Base-by-base conservation (phyloP, 225 moss, liverwort and hornwort species). In the Pseudoscleropodium purum region DNA sequence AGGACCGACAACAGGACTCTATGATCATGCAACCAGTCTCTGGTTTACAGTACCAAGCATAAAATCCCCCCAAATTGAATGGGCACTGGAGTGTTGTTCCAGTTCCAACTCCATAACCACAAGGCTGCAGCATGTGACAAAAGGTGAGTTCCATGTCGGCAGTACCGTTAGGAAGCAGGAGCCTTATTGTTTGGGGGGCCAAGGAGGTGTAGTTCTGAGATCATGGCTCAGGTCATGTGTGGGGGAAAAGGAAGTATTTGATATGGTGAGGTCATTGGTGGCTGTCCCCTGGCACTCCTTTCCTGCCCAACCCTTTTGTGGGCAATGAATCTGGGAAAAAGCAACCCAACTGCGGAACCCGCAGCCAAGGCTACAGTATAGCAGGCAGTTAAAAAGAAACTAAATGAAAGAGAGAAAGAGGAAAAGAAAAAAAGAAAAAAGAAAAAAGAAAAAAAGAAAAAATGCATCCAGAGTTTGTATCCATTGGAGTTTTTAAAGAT, bases 221-320 rank as follows among this genome's bases (percentile, higher is more conserved):
- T 91, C 91, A 81, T 91, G 91, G 85, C 37, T 4, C 39, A 47
- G 80, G 81, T 91, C 85, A 79, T 91, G 70, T 8, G 25, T 20
- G 77, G 69, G 43, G 66, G 18, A 67, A 36, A 57, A 37, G 13
- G 57, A 31, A 65, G 91, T 49, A 83, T 82, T 54, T 89, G 91
- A 84, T 79, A 49, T 47, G 43, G 63, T 19, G 18, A 41, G 61
- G 34, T 59, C 66, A 79, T 83, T 91, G 86, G 49, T 10, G 79
- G n/a, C 79, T 79, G 56, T 56, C 56, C 49, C 68, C 47, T 1
- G 2, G 3, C 26, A 21, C 61, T 73, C 27, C 54, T 30, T 23
- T 15, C 37, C 5, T 8, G 57, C 57, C 57, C 3, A 10, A 5
- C 25, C 45, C 18, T 43, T 37, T 74, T 73, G 24, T 27, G 25